Percentiles rank a stretch among this genome's conserved stretches.
phyloP scores from a whole-genome alignment of 2,329 filamentous ascomycete genomes.

The Neopestalotiopsis clavispora region DNA sequence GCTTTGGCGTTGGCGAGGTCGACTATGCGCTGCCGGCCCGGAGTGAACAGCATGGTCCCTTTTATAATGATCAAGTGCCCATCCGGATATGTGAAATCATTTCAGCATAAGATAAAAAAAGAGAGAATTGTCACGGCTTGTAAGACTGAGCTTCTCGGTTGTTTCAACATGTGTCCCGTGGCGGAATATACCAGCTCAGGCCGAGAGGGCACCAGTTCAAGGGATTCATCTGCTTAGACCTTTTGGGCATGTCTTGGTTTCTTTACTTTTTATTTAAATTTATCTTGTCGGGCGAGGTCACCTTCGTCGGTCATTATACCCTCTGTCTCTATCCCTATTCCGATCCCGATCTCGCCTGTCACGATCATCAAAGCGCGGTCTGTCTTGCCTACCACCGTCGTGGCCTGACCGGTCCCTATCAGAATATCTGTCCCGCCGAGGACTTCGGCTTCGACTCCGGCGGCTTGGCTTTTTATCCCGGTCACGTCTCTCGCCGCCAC shows the following conservation, averaged over 20 bases:
- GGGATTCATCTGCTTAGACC: not conserved
- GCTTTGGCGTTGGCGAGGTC: constrained; percentile 48
- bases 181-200: too few relatives aligned
- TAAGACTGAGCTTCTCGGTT: not conserved
- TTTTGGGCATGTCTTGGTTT: not conserved
- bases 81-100: constrained; percentile 60
- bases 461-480: constrained; percentile 35
- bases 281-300: constrained; percentile 16
- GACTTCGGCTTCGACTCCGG: constrained; percentile 38
- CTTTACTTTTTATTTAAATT: not conserved
- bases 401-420: constrained; percentile 18
- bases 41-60: constrained; percentile 62
- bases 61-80: constrained; percentile 64
- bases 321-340: constrained; percentile 29
- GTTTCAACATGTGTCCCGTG: too few relatives aligned
- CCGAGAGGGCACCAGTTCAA: too few relatives aligned
- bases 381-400: constrained; percentile 23
- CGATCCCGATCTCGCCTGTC: constrained; percentile 27
- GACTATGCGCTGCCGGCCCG: constrained; percentile 44
- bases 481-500: constrained; percentile 30
- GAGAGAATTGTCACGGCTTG: not conserved
- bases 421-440: constrained; percentile 28
- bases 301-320: constrained; percentile 27
- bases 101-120: not conserved
- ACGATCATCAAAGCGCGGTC: constrained; percentile 26